Evolutionary conservation across 2,329 filamentous ascomycete genomes (phyloP), one percentile per base, ranked within the genome.

Genomic region (Ophiostoma novo-ulmi): DNA sequence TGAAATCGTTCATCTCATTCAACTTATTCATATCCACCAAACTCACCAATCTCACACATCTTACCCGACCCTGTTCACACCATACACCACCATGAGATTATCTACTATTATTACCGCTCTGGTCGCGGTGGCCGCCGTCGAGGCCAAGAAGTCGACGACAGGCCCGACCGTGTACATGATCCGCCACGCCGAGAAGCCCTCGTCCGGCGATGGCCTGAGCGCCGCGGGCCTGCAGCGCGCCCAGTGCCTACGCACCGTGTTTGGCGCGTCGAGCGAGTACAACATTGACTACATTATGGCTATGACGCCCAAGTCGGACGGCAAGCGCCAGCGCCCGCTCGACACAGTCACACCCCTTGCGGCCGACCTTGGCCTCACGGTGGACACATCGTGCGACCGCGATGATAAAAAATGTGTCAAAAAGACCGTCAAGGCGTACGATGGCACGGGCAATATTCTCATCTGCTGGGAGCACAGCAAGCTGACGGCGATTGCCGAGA

Each of bases 181-280:
- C 76, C 84, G 87, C 22, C 87, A 89, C 73, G 87, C 87, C 71
- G 87, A 89, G 77, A 89, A 89, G 77, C 87, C 87, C 1, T 77
- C 81, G 52, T 81, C 81, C 20, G 79, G 80, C 44, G 78, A 82
- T 71, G 86, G 86, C 1, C 79, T 89, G 65, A 86, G 77, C 70
- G 74, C 80, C 0, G 75, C 82, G 72, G 87, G 87, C n/a, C 73
- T 82, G 70, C 71, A 86, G 77, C 84, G 87, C 20, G 85, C 87
- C 0, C 84, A 89, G 75, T 89, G 87, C 73, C 78, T 89, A n/a
- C 79, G 84, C 13, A 79, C 74, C 10, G 84, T 89, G 0, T 89
- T 89, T 75, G 85, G 85, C 0, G 76, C 78, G 0, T 76, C 75
- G 17, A 87, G 85, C 0, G 48, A 69, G 1, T 89, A 87, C 76